Evolutionary conservation across 2,329 filamentous ascomycete genomes (phyloP).

Genomic region (Lachnellula willkommii): DNA sequence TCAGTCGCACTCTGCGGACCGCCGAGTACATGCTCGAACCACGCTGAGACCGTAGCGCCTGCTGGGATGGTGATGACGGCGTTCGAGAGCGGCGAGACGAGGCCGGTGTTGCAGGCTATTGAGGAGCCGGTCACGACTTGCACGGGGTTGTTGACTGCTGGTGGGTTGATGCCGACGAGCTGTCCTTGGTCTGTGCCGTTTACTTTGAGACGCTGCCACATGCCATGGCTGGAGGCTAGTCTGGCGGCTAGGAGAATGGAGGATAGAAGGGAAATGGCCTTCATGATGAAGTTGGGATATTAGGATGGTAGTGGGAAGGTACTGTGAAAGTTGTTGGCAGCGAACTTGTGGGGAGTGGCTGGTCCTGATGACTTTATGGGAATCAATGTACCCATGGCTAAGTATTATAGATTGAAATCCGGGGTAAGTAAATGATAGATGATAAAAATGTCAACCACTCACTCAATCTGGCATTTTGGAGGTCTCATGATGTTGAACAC

Average conservation of each 20-base stretch:
- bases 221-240: constrained; percentile 35
- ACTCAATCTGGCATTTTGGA: neutral
- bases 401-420: constrained; percentile 1
- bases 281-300: neutral
- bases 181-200: constrained; percentile 45
- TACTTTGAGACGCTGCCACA: constrained; percentile 44
- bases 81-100: constrained; percentile 33
- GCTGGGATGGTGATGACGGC: constrained; percentile 42
- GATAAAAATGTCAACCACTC: neutral
- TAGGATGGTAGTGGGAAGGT: neutral
- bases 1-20: constrained; percentile 41
- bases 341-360: neutral
- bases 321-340: neutral
- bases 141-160: constrained; percentile 46
- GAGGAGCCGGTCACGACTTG: constrained; percentile 41
- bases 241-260: constrained; percentile 8
- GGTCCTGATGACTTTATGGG: constrained; percentile 3
- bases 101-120: constrained; percentile 43
- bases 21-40: constrained; percentile 47
- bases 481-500: neutral
- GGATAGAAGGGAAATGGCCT: neutral
- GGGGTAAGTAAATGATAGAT: constrained; percentile 11
- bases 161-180: constrained; percentile 45
- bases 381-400: neutral
- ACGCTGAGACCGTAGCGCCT: constrained; percentile 44